phyloP scores from a whole-genome alignment of 352 stramenopile genomes.

The Plasmopara halstedii region DNA sequence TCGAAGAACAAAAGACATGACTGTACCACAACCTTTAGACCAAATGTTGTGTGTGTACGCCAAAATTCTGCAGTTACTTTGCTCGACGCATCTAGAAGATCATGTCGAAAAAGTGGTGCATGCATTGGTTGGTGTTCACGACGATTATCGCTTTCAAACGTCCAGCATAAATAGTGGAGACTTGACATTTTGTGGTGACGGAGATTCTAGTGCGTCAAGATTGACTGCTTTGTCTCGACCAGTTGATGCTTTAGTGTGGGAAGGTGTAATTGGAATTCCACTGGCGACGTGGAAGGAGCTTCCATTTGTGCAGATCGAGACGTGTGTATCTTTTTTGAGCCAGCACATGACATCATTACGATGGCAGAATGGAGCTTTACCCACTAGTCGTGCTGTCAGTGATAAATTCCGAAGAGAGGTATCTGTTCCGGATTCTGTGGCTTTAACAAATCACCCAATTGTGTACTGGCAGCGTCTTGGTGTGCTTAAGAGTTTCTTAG shows the following conservation, averaged over 20 bases:
- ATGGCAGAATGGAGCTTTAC: slow-evolving; percentile 38
- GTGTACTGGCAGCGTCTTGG: slow-evolving; percentile 65
- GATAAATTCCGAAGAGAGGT: slow-evolving; percentile 7
- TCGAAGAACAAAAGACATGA: slow-evolving; percentile 12
- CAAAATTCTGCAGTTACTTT: slow-evolving; percentile 64
- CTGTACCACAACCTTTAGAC: slow-evolving; percentile 19
- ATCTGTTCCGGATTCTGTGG: slow-evolving; percentile 1
- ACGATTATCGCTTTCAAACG: slow-evolving; percentile 71
- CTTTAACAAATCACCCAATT: slow-evolving; percentile 32
- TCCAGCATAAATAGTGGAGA: slow-evolving; percentile 9
- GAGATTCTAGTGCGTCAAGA: slow-evolving; percentile 1
- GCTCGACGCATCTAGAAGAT: slow-evolving; percentile 54
- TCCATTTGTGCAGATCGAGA: slow-evolving; percentile 32
- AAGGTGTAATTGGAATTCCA: slow-evolving; percentile 48
- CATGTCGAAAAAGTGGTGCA: slow-evolving; percentile 79
- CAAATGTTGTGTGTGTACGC: slow-evolving; percentile 69
- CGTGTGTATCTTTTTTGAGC: slow-evolving; percentile 47
- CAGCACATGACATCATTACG: slow-evolving; percentile 54
- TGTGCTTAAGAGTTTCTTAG: slow-evolving; percentile 69
- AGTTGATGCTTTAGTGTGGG: slow-evolving; percentile 61
- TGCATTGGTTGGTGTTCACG: slow-evolving; percentile 67
- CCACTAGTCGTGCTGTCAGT: slow-evolving; percentile 1
- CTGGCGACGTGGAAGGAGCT: slow-evolving; percentile 38
- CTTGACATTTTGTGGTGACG: slow-evolving; percentile 2
- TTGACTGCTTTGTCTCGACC: slow-evolving; percentile 35